Conservation (phyloP, 352 stramenopile genomes). For the Pythium phragmiticola region DNA sequence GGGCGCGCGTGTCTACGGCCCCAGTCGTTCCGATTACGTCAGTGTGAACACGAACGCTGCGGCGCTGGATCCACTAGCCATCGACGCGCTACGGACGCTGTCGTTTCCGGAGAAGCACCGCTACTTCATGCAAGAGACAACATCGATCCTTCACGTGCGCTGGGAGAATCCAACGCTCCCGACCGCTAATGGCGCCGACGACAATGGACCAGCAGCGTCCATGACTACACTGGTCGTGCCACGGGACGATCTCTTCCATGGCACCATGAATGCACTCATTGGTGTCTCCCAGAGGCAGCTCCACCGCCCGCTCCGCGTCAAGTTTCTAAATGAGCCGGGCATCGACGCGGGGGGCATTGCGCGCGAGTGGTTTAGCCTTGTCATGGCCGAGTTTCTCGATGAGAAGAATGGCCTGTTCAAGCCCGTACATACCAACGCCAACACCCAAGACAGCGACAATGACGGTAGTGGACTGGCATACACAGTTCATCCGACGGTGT, state of each 20-base stretch:
- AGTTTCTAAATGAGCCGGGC: slow-evolving; percentile 71
- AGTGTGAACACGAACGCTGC: slow-evolving; percentile 19
- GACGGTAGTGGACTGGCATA: slow-evolving; percentile 47
- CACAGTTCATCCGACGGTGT: slow-evolving; percentile 45
- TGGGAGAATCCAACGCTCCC: slow-evolving; percentile 31
- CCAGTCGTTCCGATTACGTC: slow-evolving; percentile 19
- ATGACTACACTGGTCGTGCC: slow-evolving; percentile 31
- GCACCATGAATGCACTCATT: slow-evolving; percentile 35
- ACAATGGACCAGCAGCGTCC: background rate
- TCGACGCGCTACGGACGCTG: slow-evolving; percentile 37
- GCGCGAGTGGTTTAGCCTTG: slow-evolving; percentile 77
- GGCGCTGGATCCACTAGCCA: slow-evolving; percentile 29
- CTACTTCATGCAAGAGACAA: slow-evolving; percentile 58
- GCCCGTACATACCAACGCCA: slow-evolving; percentile 30
- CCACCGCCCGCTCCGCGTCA: slow-evolving; percentile 45
- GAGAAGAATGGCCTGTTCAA: slow-evolving; percentile 50
- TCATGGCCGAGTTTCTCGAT: slow-evolving; percentile 45
- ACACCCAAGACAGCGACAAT: background rate
- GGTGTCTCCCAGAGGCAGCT: slow-evolving; percentile 35
- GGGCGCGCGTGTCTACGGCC: slow-evolving; percentile 34
- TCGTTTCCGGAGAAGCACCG: slow-evolving; percentile 55
- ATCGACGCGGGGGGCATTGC: slow-evolving; percentile 79
- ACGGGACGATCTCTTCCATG: slow-evolving; percentile 39
- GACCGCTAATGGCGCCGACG: background rate
- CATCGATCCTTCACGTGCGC: slow-evolving; percentile 37